Evolutionary conservation across 495 filamentous ascomycete genomes (phyloP).

Genomic region (Xylaria longipes): DNA sequence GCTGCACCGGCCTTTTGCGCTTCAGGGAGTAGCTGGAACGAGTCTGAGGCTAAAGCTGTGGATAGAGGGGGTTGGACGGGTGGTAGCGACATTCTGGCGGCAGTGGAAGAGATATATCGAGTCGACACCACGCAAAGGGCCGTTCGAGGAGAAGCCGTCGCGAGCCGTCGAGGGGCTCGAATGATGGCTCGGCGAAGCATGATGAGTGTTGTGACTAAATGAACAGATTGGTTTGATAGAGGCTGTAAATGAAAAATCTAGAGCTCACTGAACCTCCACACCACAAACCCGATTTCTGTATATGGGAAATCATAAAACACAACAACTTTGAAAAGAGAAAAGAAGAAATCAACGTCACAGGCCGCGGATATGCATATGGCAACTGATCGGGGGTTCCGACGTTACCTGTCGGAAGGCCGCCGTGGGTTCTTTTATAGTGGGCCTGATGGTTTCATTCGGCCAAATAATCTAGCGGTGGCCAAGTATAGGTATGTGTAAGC

Average conservation of each 20-base stretch:
- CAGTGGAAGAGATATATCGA: slow-evolving; percentile 36
- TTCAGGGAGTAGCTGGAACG: slow-evolving; percentile 80
- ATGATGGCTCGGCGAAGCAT: slow-evolving; percentile 47
- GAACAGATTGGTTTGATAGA: neutral
- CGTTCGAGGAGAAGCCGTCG: slow-evolving; percentile 30
- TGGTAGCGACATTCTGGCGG: slow-evolving; percentile 39
- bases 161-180: slow-evolving; percentile 41
- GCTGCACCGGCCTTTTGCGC: slow-evolving; percentile 72
- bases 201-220: neutral
- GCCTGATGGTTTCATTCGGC: neutral
- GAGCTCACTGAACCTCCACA: neutral
- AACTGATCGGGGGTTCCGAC: slow-evolving; percentile 24
- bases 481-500: neutral
- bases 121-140: slow-evolving; percentile 20
- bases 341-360: slow-evolving; percentile 1
- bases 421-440: slow-evolving; percentile 6
- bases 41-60: slow-evolving; percentile 66
- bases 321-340: neutral
- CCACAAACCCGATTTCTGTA: neutral
- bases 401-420: slow-evolving; percentile 19
- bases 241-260: neutral
- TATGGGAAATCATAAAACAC: neutral
- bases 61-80: slow-evolving; percentile 54
- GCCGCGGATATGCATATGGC: neutral
- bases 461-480: neutral